Conservation (phyloP, 176 grass and related monocot species). For the Carex parvula region DNA sequence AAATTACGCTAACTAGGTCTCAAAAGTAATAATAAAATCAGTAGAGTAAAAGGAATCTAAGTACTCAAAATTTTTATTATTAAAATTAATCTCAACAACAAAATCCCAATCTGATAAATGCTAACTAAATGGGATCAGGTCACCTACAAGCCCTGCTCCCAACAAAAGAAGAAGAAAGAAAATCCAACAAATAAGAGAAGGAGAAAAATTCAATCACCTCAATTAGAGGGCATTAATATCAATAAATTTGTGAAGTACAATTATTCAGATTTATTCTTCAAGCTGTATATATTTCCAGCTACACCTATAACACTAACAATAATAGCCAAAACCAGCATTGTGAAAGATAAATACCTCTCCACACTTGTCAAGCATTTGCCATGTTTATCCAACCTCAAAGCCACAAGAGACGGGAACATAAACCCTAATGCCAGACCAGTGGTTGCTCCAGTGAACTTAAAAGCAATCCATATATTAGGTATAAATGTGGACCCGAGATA, state of each 20-base stretch:
- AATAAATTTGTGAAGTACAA: neutral
- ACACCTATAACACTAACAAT: conserved; percentile 66
- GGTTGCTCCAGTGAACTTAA: conserved; percentile 91
- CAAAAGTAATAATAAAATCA: neutral
- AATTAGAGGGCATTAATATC: conserved; percentile 1
- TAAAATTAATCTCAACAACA: conserved; percentile 2
- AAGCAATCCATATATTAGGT: conserved; percentile 97
- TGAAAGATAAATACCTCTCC: conserved; percentile 50
- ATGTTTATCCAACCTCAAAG: conserved; percentile 70
- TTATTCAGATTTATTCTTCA: conserved; percentile 64
- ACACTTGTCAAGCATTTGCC: conserved; percentile 42
- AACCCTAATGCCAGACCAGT: conserved; percentile 82
- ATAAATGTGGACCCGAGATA: conserved; percentile 85
- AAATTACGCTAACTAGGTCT: neutral
- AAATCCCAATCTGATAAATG: neutral
- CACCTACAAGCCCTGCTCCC: neutral
- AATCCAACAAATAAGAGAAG: neutral
- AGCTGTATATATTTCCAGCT: conserved; percentile 70
- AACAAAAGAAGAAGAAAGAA: no score
- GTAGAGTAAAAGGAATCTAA: neutral
- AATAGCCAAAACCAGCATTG: conserved; percentile 62
- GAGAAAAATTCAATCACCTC: conserved; percentile 20
- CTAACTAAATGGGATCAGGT: neutral
- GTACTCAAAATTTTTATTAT: neutral
- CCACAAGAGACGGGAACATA: conserved; percentile 78